Base-by-base conservation (phyloP, 129 eudicot species). In the Scalesia atractyloides region DNA sequence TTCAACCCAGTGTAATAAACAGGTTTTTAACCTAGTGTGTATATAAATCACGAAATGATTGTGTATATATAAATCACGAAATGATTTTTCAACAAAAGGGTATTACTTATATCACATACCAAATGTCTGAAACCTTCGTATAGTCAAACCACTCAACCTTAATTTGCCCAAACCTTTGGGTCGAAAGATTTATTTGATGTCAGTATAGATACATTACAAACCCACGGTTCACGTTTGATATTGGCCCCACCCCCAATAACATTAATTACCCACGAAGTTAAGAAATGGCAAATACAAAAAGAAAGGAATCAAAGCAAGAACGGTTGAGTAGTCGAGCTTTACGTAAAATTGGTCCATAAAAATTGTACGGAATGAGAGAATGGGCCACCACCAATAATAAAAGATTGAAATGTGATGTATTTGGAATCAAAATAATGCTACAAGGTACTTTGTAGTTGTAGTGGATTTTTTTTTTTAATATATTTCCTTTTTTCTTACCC, bases 331-430 rank as follows among this genome's bases (percentile, higher is more conserved):
- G 80, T 76, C 67, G 48, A 51, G 43, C 69, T 76, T 48, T 76
- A 76, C 81, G 71, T 77, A 61, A 70, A 69, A 70, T 2, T 58
- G 72, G 81, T 51, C 81, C 81, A 77, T 70, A 78, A 41, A 41
- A 70, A 70, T 8, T 78, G 82, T 78, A 78, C 82, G 82, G 72
- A 72, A 34, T 58, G 68, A 50, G n/a, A 2, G 49, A 10, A 19
- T 33, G 75, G 83, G 79, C 83, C 83, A 79, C 79, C 83, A 73
- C 64, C 70, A 79, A 65, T 79, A 66, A 70, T 54, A 54, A 79
- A 73, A 73, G 82, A 70, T 44, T 73, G 68, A 73, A 72, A 79
- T 79, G 83, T 79, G 79, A 79, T 79, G 83, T 73, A 79, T 66
- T 73, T 79, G 83, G 79, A 79, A 79, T 79, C 83, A 73, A 73